Evolutionary conservation across 2,329 filamentous ascomycete species (phyloP).

Genomic region (Neofusicoccum parvum): DNA sequence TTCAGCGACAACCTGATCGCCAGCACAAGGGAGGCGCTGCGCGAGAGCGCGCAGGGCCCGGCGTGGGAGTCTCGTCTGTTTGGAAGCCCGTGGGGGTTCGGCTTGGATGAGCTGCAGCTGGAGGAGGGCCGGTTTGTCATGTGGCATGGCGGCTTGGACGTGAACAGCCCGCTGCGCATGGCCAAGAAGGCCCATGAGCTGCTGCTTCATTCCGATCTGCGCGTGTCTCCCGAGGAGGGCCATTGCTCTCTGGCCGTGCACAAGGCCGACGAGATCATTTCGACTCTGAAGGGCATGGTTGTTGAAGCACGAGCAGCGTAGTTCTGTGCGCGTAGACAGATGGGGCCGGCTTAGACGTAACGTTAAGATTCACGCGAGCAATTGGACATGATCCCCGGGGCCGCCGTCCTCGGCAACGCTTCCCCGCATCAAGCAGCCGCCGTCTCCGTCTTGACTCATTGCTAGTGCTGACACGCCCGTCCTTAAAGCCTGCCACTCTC

Average conservation of each 20-base stretch:
- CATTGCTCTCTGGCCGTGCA: constrained; percentile 21
- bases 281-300: background rate
- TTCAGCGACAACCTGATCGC: constrained; percentile 31
- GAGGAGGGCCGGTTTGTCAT: constrained; percentile 31
- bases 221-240: constrained; percentile 30
- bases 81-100: constrained; percentile 36
- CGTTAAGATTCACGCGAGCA: too few species aligned
- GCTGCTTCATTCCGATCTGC: constrained; percentile 29
- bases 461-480: background rate
- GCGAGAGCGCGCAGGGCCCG: constrained; percentile 31
- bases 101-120: constrained; percentile 31
- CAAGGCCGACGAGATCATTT: background rate
- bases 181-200: constrained; percentile 28
- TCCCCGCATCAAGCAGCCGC: background rate
- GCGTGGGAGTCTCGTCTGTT: constrained; percentile 34
- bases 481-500: too few species aligned
- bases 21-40: constrained; percentile 31
- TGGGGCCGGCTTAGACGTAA: too few species aligned
- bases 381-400: too few species aligned
- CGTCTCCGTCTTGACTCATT: background rate
- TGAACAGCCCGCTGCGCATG: constrained; percentile 31
- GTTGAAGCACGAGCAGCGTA: too few species aligned
- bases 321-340: too few species aligned
- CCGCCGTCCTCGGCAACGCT: too few species aligned
- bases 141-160: constrained; percentile 38